Evolutionary conservation across 2,329 filamentous ascomycete genomes (phyloP), one percentile per base, ranked within the genome.

Genomic region (Aureobasidium uvarum): DNA sequence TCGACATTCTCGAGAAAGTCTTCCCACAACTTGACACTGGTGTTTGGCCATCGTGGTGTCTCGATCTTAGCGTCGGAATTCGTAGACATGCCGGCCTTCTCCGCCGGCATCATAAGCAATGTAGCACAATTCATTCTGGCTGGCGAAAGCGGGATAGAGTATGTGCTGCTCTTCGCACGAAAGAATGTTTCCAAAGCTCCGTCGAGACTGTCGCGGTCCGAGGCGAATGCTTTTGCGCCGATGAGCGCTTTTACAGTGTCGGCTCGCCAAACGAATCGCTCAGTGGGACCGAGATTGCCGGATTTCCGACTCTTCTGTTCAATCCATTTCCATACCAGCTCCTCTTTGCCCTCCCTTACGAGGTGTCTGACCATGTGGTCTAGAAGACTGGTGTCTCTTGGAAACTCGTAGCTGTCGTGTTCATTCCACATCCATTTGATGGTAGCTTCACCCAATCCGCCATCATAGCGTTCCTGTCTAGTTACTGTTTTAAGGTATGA

Each of bases 401-500:
- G 38, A 13, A 43, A 58, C 16, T 58, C 16, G 25, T 58, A 58
- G 13, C 7, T 43, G 39, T 58, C 54, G 5, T 58, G 54, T 1
- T 58, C 54, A 0, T 58, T 58, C 54, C 54, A 58, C 23, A 58
- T 43, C 54, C 54, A 58, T 5, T 38, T 58, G 54, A 58, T 58
- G 1, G 54, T 23, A 5, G 54, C 54, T 58, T 58, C 54, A 45
- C 54, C 54, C 5, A 58, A 10, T 3, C 54, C 54, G 13, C 4
- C 18, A 18, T 58, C 38, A 8, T 18, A 31, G 10, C 16, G 38
- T 31, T 33, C 39, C 11, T 5, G 14, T 45, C 20, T 45, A 3
- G 14, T 3, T 1, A 39, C 52, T 13, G 38, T n/a, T 38, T 45
- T 45, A 5, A 58, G 33, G 20, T 25, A 58, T 10, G 38, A 13